Evolutionary conservation across 1,284 basidiomycete species (phyloP).

Genomic region (Ustilago tritici): DNA sequence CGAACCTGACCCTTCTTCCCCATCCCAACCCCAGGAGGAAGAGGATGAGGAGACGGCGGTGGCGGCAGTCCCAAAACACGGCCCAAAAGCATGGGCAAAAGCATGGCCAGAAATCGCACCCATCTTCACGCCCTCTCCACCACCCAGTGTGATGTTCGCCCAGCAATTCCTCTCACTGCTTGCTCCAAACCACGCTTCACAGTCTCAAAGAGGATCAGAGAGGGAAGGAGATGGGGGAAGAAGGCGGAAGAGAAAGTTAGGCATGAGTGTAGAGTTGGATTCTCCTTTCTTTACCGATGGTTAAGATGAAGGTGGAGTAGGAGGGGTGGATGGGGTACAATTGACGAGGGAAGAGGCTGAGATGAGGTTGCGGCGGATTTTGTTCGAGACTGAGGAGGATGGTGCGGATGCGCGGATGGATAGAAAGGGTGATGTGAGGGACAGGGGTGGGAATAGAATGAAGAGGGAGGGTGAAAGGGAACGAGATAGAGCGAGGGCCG

Average conservation of each 20-base stretch:
- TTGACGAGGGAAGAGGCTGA: conserved; percentile 35
- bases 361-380: conserved; percentile 13
- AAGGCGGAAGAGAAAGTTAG: background rate
- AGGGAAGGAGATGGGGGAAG: background rate
- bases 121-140: conserved; percentile 9
- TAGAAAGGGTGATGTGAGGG: too few species aligned
- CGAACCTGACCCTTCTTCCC: background rate
- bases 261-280: background rate
- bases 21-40: background rate
- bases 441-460: background rate
- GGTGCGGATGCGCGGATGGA: background rate
- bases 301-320: background rate
- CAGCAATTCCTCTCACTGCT: conserved; percentile 18
- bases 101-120: conserved; percentile 20
- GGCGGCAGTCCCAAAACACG: conserved; percentile 1
- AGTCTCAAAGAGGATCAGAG: background rate
- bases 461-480: background rate
- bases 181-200: background rate
- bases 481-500: too few species aligned
- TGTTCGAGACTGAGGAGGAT: conserved; percentile 13
- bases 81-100: conserved; percentile 19
- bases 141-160: conserved; percentile 3
- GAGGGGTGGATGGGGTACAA: conserved; percentile 8
- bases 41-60: background rate
- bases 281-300: background rate